Evolutionary conservation across 257 asterid species (phyloP), one percentile per base, ranked within the genome.

Genomic region (Solanum rostratum): DNA sequence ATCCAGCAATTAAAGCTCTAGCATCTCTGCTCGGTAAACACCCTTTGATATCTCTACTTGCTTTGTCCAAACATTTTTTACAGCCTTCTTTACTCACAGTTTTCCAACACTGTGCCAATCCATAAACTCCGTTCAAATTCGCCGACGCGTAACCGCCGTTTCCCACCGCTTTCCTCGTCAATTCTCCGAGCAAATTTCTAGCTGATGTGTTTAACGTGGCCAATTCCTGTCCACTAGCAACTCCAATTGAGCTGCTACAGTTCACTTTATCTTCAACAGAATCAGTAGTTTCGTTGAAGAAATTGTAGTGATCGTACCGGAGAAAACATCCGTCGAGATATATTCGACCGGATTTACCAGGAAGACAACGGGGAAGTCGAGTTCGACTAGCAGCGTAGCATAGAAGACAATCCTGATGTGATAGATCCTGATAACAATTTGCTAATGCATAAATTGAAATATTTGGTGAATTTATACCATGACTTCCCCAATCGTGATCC

Each of bases 101-200:
- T 73, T 84, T 86, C 99, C 99, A 95, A 85, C 99, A 95, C 91
- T 94, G 93, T 50, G 97, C 98, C 93, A 95, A 91, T 57, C 97
- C 99, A 86, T 87, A 94, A 85, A 91, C 95, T 54, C 98, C 97
- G 65, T 87, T 87, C 79, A 78, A 59, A 82, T 88, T 92, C 85
- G 30, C 71, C 85, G 74, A 91, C 22, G 97, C 96, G 86, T 85
- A 88, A 10, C 96, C 90, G 6, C 84, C 88, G 45, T 70, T 80
- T 86, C 1, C 84, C 79, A 74, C 88, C 84, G 97, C 99, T 12
- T 62, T 86, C 33, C 33, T 89, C 1, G 93, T 91, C 37, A 95
- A 50, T 63, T 90, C 90, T n/a, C 52, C 88, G 4, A 95, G 84
- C 88, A 95, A 85, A 83, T 87, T 88, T 65, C 59, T 86, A 0